These are phyloP conservation scores for Litsea cubeba DNA, from an alignment of 164 flowering plant genomes.

Conservation along the genomic window DNA sequence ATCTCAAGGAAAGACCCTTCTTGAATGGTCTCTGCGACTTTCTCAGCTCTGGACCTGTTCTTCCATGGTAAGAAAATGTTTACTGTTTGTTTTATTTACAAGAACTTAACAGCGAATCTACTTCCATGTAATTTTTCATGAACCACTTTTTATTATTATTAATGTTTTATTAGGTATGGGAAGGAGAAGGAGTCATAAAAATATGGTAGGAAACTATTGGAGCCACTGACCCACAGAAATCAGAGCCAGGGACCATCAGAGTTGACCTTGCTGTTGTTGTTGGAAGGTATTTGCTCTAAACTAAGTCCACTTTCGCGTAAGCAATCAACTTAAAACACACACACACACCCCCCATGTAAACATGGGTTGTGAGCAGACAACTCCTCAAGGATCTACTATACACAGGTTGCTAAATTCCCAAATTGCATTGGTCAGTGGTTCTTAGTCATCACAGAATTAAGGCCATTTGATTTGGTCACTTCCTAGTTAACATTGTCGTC, in stretches of 20 bases:
- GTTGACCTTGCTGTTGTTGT: conserved; percentile 96
- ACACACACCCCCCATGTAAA: no score
- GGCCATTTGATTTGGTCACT: no score
- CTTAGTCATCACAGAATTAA: no score
- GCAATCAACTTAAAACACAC: no score
- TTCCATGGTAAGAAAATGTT: conserved; percentile 67
- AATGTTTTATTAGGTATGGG: conserved; percentile 76
- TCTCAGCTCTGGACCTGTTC: conserved; percentile 97
- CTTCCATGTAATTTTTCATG: background rate
- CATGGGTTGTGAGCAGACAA: no score
- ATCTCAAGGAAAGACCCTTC: conserved; percentile 68
- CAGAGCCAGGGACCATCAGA: conserved; percentile 98
- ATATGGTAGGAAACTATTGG: conserved; percentile 93
- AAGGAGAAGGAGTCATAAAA: conserved; percentile 94
- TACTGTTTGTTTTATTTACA: background rate
- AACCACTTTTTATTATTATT: background rate
- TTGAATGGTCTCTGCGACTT: no score
- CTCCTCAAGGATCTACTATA: no score
- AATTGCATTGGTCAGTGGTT: no score
- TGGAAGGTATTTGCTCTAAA: conserved; percentile 60
- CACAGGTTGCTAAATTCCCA: no score
- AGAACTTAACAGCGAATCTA: background rate
- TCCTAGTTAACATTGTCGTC: no score
- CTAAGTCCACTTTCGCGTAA: background rate
- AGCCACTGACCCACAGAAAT: conserved; percentile 96